These are phyloP conservation scores for Saturnispora diversa DNA, from an alignment of 805 yeast species.

Conservation along the genomic window DNA sequence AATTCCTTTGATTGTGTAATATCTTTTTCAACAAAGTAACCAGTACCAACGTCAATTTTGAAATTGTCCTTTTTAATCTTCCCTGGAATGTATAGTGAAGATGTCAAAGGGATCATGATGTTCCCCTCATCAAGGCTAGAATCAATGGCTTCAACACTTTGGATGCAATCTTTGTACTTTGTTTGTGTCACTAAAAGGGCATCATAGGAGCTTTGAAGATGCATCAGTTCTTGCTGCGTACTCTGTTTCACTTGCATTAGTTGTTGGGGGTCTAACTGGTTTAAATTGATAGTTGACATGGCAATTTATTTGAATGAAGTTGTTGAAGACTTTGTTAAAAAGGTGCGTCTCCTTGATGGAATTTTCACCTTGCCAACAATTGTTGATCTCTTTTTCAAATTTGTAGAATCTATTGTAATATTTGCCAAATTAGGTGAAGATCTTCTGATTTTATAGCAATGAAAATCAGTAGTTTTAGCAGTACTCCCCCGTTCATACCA, in stretches of 20 bases:
- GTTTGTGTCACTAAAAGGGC: slow-evolving; percentile 77
- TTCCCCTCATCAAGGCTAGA: slow-evolving; percentile 34
- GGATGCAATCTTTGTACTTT: slow-evolving; percentile 74
- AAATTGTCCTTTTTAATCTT: slow-evolving; percentile 55
- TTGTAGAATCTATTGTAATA: not conserved
- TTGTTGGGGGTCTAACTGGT: slow-evolving; percentile 73
- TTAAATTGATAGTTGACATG: slow-evolving; percentile 34
- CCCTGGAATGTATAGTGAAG: slow-evolving; percentile 88
- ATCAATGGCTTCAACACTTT: slow-evolving; percentile 51
- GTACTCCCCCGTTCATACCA: slow-evolving; percentile 11
- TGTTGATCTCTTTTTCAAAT: not conserved
- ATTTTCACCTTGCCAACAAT: not conserved
- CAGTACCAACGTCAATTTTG: slow-evolving; percentile 93
- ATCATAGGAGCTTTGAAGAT: slow-evolving; percentile 72
- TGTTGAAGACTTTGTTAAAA: not conserved
- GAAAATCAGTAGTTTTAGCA: not conserved
- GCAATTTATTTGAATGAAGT: not conserved
- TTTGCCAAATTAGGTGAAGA: not conserved
- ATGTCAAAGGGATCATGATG: slow-evolving; percentile 77
- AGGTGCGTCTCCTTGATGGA: slow-evolving; percentile 6
- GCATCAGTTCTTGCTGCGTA: slow-evolving; percentile 78
- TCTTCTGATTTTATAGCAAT: slow-evolving; percentile 1
- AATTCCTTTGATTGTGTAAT: slow-evolving; percentile 60
- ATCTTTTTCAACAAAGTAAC: slow-evolving; percentile 81
- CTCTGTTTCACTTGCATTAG: slow-evolving; percentile 74